Percentiles rank a stretch among this genome's conserved stretches.
Evolutionary conservation across 495 filamentous ascomycete genomes (phyloP).

Genomic region (Bathelium albidoporum): DNA sequence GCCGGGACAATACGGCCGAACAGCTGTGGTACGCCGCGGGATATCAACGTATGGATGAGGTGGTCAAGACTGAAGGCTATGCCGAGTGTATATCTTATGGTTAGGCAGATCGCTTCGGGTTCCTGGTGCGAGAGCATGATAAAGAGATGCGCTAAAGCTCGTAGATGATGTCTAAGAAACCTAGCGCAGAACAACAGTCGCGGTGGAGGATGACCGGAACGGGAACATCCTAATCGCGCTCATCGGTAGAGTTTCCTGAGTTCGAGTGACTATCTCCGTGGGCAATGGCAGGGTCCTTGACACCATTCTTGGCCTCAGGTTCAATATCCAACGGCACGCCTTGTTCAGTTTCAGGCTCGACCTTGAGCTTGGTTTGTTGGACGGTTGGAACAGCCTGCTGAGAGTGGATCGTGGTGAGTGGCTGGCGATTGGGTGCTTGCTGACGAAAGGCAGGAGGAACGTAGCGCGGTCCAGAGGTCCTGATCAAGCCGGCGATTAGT

Average conservation of each 20-base stretch:
- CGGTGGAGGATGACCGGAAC: neutral
- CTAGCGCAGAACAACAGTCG: neutral
- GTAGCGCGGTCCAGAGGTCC: neutral
- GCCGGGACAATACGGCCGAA: too few species aligned
- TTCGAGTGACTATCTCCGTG: neutral
- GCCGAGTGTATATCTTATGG: too few species aligned
- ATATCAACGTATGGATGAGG: too few species aligned
- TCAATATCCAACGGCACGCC: neutral
- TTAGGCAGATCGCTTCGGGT: too few species aligned
- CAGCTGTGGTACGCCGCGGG: too few species aligned
- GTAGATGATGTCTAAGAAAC: neutral
- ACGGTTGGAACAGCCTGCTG: neutral
- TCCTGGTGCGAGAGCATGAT: too few species aligned
- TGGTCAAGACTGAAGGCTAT: too few species aligned
- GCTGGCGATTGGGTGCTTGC: neutral
- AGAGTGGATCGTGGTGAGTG: neutral
- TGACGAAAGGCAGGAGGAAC: conserved; percentile 1
- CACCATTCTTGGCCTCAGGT: neutral
- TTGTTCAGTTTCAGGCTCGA: neutral
- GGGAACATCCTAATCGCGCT: neutral
- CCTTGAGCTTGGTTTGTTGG: neutral
- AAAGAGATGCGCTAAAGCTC: neutral
- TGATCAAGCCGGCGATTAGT: neutral
- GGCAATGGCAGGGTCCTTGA: neutral
- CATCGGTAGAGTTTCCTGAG: neutral